Conservation (phyloP, 306 rosid genomes). For the Rubus parviflorus region DNA sequence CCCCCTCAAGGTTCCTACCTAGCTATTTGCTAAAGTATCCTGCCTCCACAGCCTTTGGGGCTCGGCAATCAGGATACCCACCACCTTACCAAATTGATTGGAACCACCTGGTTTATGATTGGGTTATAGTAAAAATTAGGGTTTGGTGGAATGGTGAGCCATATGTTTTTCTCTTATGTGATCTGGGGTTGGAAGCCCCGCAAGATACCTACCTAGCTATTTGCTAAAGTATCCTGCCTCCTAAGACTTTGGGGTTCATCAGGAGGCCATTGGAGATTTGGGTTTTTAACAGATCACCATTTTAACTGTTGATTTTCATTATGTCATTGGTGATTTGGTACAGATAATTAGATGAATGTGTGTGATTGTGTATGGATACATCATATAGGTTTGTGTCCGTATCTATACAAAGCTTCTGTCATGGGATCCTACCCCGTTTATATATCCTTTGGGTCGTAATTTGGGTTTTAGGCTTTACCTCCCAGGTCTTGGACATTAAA, state of each 20-base stretch:
- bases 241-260: too few relatives aligned
- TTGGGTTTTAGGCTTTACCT: background rate
- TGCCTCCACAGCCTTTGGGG: too few relatives aligned
- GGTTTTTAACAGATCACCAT: background rate
- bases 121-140: background rate
- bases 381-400: background rate
- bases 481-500: background rate
- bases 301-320: background rate
- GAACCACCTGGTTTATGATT: background rate
- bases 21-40: too few relatives aligned
- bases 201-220: too few relatives aligned
- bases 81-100: background rate
- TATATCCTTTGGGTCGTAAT: too few relatives aligned
- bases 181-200: background rate
- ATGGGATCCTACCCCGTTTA: background rate
- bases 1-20: too few relatives aligned
- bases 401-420: background rate
- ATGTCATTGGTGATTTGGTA: background rate
- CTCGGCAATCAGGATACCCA: background rate
- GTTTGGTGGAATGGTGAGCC: background rate
- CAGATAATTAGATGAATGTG: background rate
- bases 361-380: background rate
- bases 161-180: background rate
- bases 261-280: background rate
- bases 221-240: too few relatives aligned